Percentiles rank a stretch among this genome's conserved stretches.
phyloP scores from a whole-genome alignment of 805 yeast species.

The Candida orba region DNA sequence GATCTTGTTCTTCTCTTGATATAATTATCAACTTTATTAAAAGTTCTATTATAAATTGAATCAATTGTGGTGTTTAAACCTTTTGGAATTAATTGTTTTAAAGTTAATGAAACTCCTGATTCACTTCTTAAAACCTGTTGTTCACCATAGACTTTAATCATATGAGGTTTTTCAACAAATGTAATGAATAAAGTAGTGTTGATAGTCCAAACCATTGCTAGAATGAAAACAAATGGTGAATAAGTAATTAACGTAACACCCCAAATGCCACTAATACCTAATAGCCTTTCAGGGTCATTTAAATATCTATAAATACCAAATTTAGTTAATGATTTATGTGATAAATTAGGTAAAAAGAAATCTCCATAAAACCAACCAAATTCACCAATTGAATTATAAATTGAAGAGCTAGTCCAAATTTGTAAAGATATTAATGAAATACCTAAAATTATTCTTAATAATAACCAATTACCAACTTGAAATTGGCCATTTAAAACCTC shows the following conservation, averaged over 20 bases:
- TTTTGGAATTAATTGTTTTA: slow-evolving; percentile 31
- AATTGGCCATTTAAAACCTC: slow-evolving; percentile 25
- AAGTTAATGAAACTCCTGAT: slow-evolving; percentile 32
- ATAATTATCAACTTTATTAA: slow-evolving; percentile 27
- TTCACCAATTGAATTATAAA: slow-evolving; percentile 64
- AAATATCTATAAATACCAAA: slow-evolving; percentile 78
- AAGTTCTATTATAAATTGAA: slow-evolving; percentile 35
- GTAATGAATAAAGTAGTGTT: slow-evolving; percentile 61
- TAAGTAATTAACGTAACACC: slow-evolving; percentile 59
- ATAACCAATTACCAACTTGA: slow-evolving; percentile 34
- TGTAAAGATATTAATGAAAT: slow-evolving; percentile 49
- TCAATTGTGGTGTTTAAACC: slow-evolving; percentile 35
- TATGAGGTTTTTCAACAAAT: slow-evolving; percentile 71
- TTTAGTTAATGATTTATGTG: slow-evolving; percentile 49
- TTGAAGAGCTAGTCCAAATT: slow-evolving; percentile 61
- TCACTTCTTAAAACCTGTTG: slow-evolving; percentile 48
- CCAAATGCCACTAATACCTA: slow-evolving; percentile 77
- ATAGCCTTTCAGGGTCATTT: slow-evolving; percentile 74
- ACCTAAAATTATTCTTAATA: slow-evolving; percentile 54
- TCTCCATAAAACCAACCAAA: slow-evolving; percentile 92
- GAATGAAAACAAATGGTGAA: slow-evolving; percentile 37
- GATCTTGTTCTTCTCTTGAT: slow-evolving; percentile 21
- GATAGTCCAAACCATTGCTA: slow-evolving; percentile 59
- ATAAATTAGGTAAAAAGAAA: slow-evolving; percentile 56
- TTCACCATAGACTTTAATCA: slow-evolving; percentile 69